Base-by-base conservation (phyloP, 1,139 yeast species). In the Geotrichum europaeum region DNA sequence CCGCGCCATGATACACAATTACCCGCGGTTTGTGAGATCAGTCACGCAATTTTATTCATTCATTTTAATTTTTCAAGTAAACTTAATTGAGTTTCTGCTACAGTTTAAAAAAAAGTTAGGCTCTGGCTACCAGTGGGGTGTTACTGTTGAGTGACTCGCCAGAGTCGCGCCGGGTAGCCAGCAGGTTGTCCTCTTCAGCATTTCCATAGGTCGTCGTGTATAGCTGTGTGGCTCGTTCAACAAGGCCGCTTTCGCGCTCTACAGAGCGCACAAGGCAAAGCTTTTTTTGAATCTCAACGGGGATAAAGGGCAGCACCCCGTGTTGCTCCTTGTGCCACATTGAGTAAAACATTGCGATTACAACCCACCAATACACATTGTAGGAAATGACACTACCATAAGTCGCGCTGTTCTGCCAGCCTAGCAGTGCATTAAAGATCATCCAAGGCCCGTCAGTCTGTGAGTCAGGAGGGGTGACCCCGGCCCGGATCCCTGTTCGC, bases 351-450 rank as follows among this genome's bases (percentile, higher is more conserved):
- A 60, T 30, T 13, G 32, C 30, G 64, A 89, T 85, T 60, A 90
- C 73, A 15, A 76, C 75, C 51, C 86, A 65, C 97, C 97, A 91
- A 78, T 90, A 91, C 56, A 88, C 68, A 76, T 89, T 89, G 79
- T 91, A 91, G 57, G 91, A 82, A 56, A 90, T 78, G 64, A 91
- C 90, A 1, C 96, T 87, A 60, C 96, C 96, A 70, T 89, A 83
- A 65, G 96, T 90, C 62, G 97, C 97, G 62, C 91, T 81, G 75
- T 89, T 89, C 77, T 89, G 96, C 96, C 96, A 89, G 66, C 96
- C 96, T 59, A 89, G 76, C 59, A 89, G 74, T 13, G 96, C 87
- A 70, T 89, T 90, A 81, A 91, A 90, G 64, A 91, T 84, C 83
- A 88, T 95, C 96, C 96, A 91, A 77, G 95, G 95, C 64, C 89